Evolutionary conservation across 139 green algal species (phyloP), one percentile per base, ranked within the genome.

Genomic region (Micractinium sp.): DNA sequence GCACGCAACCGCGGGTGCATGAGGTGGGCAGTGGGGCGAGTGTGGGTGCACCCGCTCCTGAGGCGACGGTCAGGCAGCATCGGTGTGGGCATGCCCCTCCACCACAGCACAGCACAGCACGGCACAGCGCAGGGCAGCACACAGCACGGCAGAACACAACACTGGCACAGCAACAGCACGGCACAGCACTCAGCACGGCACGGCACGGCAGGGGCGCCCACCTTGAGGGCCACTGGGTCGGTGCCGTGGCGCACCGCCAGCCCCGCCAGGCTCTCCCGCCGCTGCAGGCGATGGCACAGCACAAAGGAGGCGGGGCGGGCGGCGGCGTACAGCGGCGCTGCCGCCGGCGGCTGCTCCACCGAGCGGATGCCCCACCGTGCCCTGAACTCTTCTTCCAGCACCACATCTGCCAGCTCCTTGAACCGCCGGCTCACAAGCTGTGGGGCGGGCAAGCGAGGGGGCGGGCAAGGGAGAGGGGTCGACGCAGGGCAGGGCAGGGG

Each of bases 211-310:
- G 7, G 47, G 47, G 47, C 7, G 47, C 47, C 47, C 47, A 56
- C 47, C 47, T 85, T 85, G n/a, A 85, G 56, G 20, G 39, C 19
- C 53, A 73, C 53, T 22, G 33, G 9, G 20, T 85, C 56, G 3
- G 31, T 73, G 80, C 80, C 80, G n/a, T 85, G 63, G 31, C 56
- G 53, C 20, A 85, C 56, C n/a, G 80, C 80, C 31, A 85, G n/a
- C 0, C 27, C 29, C 12, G 56, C 31, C 53, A 85, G 56, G 53
- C 53, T 85, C 27, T 85, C 80, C 80, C 33, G n/a, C 16, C 53
- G 31, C 13, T 33, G 14, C 80, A 85, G 53, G 3, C 19, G 80
- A n/a, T 85, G 80, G 53, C 53, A 73, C 53, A 85, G 80, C 56
- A 85, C 80, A 73, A 73, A 85, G n/a, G 53, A 39, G 19, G 53